phyloP scores from a whole-genome alignment of 345 rosid species.

The Salix viminalis region DNA sequence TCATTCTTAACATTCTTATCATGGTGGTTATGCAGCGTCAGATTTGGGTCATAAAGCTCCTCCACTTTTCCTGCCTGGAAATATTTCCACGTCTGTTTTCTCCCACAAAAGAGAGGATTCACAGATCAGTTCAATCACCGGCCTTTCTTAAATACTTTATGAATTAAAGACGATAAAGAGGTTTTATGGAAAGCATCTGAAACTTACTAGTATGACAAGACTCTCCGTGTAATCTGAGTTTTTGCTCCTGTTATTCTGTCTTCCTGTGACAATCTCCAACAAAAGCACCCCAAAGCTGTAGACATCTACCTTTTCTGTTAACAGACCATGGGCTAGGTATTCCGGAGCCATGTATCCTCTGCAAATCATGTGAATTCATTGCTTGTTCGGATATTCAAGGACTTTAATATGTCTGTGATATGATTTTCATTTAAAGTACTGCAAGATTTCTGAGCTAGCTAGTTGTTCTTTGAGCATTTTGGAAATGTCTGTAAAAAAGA shows the following conservation, averaged over 20 bases:
- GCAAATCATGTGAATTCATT: constrained; percentile 15
- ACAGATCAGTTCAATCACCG: neutral
- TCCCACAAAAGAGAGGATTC: neutral
- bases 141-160: neutral
- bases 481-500: neutral
- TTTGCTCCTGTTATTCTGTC: constrained; percentile 69
- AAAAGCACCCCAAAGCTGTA: constrained; percentile 86
- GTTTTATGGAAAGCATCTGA: neutral
- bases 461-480: too few species aligned
- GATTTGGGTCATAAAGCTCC: constrained; percentile 66
- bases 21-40: constrained; percentile 40
- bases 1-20: constrained; percentile 48
- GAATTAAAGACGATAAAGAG: neutral
- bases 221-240: constrained; percentile 73
- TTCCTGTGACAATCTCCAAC: constrained; percentile 76
- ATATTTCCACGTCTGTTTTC: constrained; percentile 65
- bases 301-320: constrained; percentile 88
- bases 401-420: neutral
- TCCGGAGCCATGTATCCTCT: constrained; percentile 99
- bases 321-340: constrained; percentile 83
- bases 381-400: neutral
- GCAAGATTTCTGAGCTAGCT: neutral
- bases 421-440: neutral
- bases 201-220: constrained; percentile 65
- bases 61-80: constrained; percentile 64